Evolutionary conservation across 805 yeast species (phyloP), one percentile per base, ranked within the genome.

Genomic region (Starmera pachycereana): DNA sequence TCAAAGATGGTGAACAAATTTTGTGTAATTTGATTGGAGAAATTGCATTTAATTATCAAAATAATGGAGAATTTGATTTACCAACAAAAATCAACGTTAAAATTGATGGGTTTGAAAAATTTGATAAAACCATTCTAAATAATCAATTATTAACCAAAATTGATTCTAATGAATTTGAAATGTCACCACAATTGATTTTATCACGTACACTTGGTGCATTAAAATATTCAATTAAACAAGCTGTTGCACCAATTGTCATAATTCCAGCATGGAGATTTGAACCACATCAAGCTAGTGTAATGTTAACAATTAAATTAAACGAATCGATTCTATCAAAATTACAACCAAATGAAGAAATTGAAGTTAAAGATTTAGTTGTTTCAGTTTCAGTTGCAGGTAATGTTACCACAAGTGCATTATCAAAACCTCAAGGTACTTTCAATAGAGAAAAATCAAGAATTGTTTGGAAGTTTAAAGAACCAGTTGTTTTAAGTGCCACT

Each of bases 211-310:
- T 83, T 31, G 94, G 94, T 25, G 95, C 89, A 0, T 62, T 89
- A 49, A 85, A 85, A 57, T 90, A 89, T 56, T 68, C 81, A 56
- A 54, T 74, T 37, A 69, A 70, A 33, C 63, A 67, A 40, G 63
- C 68, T 42, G 57, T 63, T 12, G 74, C 80, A 9, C 97, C 97
- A 11, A 60, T 90, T 22, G 58, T 74, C 27, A 69, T 90, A 36
- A 69, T 77, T 32, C 96, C 96, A 33, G 75, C 81, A 35, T 92
- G 97, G 97, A 82, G 88, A 54, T 82, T 81, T 55, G 96, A 89
- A 58, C 71, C 72, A 14, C 79, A 71, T 40, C 96, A 88, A 63
- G 79, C 96, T 1, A 81, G 95, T 49, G 81, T 90, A 42, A 83
- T 89, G 63, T 68, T 90, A 42, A 77, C 81, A 14, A 62, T 86